Evolutionary conservation across 202 grass and related monocot genomes (phyloP).

Genomic region (Digitaria exilis): DNA sequence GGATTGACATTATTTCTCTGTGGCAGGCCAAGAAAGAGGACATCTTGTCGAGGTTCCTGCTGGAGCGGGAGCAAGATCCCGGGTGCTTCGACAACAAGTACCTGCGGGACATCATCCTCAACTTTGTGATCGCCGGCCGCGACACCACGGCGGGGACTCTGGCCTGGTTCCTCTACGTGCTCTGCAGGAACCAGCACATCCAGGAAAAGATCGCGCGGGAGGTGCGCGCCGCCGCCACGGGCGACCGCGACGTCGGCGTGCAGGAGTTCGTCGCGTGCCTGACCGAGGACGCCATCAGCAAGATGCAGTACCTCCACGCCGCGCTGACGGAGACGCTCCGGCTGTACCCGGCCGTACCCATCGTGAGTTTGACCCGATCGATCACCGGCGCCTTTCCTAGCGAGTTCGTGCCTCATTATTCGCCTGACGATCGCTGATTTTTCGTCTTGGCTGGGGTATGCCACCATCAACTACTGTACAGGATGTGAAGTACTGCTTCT

Average conservation of each 20-base stretch:
- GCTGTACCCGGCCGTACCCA: conserved; percentile 67
- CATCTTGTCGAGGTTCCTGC: conserved; percentile 75
- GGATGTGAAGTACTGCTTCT: conserved; percentile 63
- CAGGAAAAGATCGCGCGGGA: conserved; percentile 48
- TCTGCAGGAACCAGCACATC: conserved; percentile 51
- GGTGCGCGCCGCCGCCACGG: conserved; percentile 46
- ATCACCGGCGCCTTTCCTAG: too few species aligned
- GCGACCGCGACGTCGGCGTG: conserved; percentile 26
- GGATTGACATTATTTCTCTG: background rate
- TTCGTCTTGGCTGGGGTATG: background rate
- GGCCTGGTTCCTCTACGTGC: conserved; percentile 67
- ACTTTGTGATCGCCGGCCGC: conserved; percentile 74
- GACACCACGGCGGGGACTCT: conserved; percentile 79
- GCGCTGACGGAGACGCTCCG: conserved; percentile 66
- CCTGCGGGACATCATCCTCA: conserved; percentile 76
- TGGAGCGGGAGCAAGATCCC: conserved; percentile 51
- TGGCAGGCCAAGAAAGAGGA: conserved; percentile 74
- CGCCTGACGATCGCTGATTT: background rate
- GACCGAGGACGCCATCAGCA: conserved; percentile 60
- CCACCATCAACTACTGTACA: background rate
- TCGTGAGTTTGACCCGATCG: conserved; percentile 22
- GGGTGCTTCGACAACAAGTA: conserved; percentile 62
- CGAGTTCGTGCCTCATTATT: background rate
- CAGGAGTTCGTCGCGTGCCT: conserved; percentile 35
- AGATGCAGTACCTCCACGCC: conserved; percentile 79